phyloP scores from a whole-genome alignment of 345 rosid genomes.

The Eucalyptus sideroxylon region DNA sequence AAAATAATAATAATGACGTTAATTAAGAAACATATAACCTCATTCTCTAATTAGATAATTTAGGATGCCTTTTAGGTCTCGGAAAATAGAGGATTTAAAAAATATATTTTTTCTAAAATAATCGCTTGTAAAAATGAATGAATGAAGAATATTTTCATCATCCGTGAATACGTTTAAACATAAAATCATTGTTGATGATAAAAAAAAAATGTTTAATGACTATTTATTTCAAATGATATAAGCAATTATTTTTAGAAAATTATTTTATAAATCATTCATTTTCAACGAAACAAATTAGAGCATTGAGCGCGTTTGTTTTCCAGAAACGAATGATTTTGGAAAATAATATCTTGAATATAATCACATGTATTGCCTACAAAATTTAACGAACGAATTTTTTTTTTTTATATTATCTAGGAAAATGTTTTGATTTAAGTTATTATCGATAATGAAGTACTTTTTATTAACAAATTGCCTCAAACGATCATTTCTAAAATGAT shows the following conservation, averaged over 20 bases:
- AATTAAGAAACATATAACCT: background rate
- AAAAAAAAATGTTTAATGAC: too few relatives aligned
- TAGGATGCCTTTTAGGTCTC: background rate
- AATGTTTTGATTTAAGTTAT: background rate
- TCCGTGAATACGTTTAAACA: too few relatives aligned
- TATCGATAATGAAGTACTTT: background rate
- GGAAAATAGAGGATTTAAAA: background rate
- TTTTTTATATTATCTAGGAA: background rate
- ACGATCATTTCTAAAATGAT: background rate
- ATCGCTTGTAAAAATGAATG: too few relatives aligned
- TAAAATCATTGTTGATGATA: too few relatives aligned
- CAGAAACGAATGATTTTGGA: too few relatives aligned
- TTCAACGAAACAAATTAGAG: background rate
- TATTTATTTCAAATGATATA: too few relatives aligned
- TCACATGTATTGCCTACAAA: background rate
- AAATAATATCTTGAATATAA: background rate
- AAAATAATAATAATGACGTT: background rate
- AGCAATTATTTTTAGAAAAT: background rate
- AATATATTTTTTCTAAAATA: too few relatives aligned
- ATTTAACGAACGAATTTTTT: fast-evolving
- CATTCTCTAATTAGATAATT: background rate
- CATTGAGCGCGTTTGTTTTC: background rate
- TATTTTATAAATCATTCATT: too few relatives aligned
- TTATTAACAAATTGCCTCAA: background rate
- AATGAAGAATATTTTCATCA: too few relatives aligned